A percentile compares a stretch with the other conserved stretches of the same genome.
These are phyloP conservation scores for Aspergillus conjunctus DNA, from an alignment of 495 filamentous ascomycete genomes.

Conservation along the genomic window DNA sequence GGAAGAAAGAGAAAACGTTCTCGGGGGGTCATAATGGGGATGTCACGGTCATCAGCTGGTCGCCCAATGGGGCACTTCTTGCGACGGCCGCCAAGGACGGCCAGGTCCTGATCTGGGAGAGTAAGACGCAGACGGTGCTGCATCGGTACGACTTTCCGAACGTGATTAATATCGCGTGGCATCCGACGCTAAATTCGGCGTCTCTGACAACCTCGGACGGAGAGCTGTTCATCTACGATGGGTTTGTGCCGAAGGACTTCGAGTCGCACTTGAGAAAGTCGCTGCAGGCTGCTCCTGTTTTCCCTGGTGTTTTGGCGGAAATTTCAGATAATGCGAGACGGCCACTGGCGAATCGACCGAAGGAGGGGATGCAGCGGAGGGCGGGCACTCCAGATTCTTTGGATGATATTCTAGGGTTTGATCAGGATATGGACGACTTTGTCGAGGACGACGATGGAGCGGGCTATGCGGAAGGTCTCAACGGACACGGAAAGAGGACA, in stretches of 20 bases:
- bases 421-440: conserved; percentile 71
- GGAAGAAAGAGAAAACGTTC: conserved; percentile 80
- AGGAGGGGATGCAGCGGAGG: conserved; percentile 47
- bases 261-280: conserved; percentile 59
- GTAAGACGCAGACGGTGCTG: conserved; percentile 74
- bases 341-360: conserved; percentile 57
- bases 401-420: conserved; percentile 56
- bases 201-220: conserved; percentile 91
- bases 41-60: conserved; percentile 87
- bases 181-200: conserved; percentile 81
- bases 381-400: conserved; percentile 57
- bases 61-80: conserved; percentile 87
- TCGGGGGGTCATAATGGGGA: conserved; percentile 77
- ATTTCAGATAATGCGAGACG: conserved; percentile 64
- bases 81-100: conserved; percentile 81
- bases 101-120: conserved; percentile 85
- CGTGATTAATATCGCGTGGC: conserved; percentile 86
- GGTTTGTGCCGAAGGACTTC: conserved; percentile 72
- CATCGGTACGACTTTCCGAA: conserved; percentile 71
- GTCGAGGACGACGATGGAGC: conserved; percentile 95
- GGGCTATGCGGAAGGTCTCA: conserved; percentile 72
- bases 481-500: conserved; percentile 61
- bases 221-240: conserved; percentile 83
- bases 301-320: conserved; percentile 76
- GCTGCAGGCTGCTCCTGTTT: conserved; percentile 79